Evolutionary conservation across 768 basidiomycete species (phyloP), one percentile per base, ranked within the genome.

Genomic region (Chlorophyllum brunneum): DNA sequence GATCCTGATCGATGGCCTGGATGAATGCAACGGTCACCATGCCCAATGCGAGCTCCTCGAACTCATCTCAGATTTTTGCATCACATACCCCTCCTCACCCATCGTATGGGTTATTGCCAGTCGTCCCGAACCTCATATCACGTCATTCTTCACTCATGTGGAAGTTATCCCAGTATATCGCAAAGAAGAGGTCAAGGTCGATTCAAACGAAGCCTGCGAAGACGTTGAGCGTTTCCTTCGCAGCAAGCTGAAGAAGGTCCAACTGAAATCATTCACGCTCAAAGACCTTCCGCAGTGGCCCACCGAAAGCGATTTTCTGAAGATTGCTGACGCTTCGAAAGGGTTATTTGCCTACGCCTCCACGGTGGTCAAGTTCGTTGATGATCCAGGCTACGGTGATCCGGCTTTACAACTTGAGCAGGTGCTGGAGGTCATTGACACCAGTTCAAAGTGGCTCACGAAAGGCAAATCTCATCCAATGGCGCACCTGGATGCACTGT

Each of bases 401-500:
- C 46, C 46, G 8, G 22, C 22, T 13, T 34, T 33, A 23, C 46
- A 47, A 22, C 11, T 47, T 3, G 15, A 22, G 15, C 20, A 23
- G 27, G 46, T 52, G n/a, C 42, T 55, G 10, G 40, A 36, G 1
- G 31, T 24, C 33, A 47, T 47, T 26, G 23, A 47, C 15, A 20
- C 20, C 9, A 2, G n/a, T 20, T 23, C 1, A 1, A 3, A 11
- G 5, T 13, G 6, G 11, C 2, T 5, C 15, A 31, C 18, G 20
- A 37, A 33, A n/a, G 6, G 26, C 15, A 8, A n/a, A n/a, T n/a
- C n/a, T n/a, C 20, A 36, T 26, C 54, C 54, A 13, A 45, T 56
- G 45, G 45, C 43, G 16, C 16, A 16, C 4, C 51, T 56, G 20
- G 50, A 53, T 47, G 38, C n/a, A 13, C 46, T 56, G 9, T 56